Evolutionary conservation across 768 basidiomycete genomes (phyloP).

Genomic region (Phylloporus sp.): DNA sequence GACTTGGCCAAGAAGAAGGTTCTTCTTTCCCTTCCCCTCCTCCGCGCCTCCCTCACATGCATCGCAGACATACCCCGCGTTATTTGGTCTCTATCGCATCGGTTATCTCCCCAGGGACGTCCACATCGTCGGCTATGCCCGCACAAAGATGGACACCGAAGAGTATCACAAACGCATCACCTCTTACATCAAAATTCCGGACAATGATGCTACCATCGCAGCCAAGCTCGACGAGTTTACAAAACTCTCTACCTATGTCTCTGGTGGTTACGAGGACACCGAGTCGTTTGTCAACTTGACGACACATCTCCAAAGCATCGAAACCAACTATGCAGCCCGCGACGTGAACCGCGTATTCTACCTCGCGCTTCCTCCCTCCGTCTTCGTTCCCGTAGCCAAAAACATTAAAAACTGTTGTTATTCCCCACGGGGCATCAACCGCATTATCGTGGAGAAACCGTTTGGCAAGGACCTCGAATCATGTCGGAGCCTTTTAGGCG

Average conservation of each 20-base stretch:
- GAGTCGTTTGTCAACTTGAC: constrained; percentile 74
- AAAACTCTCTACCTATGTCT: constrained; percentile 68
- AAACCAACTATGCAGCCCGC: constrained; percentile 58
- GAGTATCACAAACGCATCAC: constrained; percentile 85
- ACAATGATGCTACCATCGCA: constrained; percentile 54
- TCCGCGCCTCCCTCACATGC: constrained; percentile 37
- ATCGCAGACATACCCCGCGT: constrained; percentile 84
- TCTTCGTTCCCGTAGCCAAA: constrained; percentile 86
- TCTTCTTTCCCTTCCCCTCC: constrained; percentile 18
- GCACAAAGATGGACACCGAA: constrained; percentile 84
- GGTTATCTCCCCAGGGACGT: constrained; percentile 76
- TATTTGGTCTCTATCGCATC: constrained; percentile 83
- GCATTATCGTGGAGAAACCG: constrained; percentile 97
- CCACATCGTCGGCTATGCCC: constrained; percentile 93
- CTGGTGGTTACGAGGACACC: constrained; percentile 85
- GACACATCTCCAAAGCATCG: constrained; percentile 71
- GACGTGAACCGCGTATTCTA: constrained; percentile 87
- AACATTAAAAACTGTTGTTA: constrained; percentile 84
- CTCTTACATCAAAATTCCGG: constrained; percentile 77
- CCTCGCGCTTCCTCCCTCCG: constrained; percentile 94
- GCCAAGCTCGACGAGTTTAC: constrained; percentile 81
- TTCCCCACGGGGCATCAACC: constrained; percentile 64
- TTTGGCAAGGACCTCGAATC: constrained; percentile 94
- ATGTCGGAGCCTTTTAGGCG: constrained; percentile 67
- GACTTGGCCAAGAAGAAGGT: constrained; percentile 99